phyloP scores from a whole-genome alignment of 2,329 filamentous ascomycete genomes.

The Ophiostoma sp. region DNA sequence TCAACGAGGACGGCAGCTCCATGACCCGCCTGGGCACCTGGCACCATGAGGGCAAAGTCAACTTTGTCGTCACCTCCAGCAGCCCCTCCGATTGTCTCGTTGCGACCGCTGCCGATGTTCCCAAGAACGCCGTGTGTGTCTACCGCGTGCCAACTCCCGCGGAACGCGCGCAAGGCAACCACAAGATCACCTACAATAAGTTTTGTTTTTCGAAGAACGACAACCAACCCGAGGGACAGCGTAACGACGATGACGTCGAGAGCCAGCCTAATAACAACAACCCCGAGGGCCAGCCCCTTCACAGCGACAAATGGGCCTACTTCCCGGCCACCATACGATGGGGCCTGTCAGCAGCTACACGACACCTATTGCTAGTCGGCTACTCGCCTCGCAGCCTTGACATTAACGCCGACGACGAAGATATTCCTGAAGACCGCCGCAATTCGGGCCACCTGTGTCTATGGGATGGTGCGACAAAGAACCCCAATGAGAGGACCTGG shows the following conservation, averaged over 20 bases:
- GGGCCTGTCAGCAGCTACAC: conserved; percentile 49
- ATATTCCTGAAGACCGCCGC: conserved; percentile 59
- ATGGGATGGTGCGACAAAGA: too few species aligned
- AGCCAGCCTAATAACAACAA: too few species aligned
- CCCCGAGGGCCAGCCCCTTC: too few species aligned
- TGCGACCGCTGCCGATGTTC: conserved; percentile 60
- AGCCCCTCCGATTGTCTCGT: conserved; percentile 50
- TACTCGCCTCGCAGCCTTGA: conserved; percentile 59
- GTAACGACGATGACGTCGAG: too few species aligned
- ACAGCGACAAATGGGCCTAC: conserved; percentile 58
- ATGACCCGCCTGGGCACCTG: conserved; percentile 54
- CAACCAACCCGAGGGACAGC: too few species aligned
- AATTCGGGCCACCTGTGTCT: conserved; percentile 61
- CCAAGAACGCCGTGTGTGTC: conserved; percentile 55
- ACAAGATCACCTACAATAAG: conserved; percentile 40
- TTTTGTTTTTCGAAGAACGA: conserved; percentile 50
- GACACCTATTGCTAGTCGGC: conserved; percentile 59
- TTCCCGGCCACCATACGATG: conserved; percentile 65
- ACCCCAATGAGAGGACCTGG: conserved; percentile 43
- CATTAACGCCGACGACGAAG: conserved; percentile 49
- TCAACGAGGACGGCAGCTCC: conserved; percentile 39
- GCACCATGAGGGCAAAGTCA: conserved; percentile 59
- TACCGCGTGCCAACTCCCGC: conserved; percentile 46
- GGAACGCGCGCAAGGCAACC: conserved; percentile 37
- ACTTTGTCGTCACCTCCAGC: conserved; percentile 62